Base-by-base conservation (phyloP, 306 rosid genomes). In the Cotoneaster glaucophyllus region DNA sequence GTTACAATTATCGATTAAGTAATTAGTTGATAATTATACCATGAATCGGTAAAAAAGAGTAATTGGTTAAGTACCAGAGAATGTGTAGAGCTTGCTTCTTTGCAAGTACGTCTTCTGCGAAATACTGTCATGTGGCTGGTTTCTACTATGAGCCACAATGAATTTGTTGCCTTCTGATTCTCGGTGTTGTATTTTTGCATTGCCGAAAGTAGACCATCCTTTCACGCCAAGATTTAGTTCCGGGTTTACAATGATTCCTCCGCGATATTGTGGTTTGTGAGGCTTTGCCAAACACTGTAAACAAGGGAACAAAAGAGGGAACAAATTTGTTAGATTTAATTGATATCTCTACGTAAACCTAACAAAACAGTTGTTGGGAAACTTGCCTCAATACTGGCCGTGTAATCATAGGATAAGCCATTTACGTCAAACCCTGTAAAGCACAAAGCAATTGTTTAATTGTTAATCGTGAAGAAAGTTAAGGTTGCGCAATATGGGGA, bases 161-260 rank as follows among this genome's bases (percentile, higher is more conserved):
- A 78, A 93, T 74, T 72, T 48, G 85, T 91, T 93, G 81, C 85
- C 90, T 12, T 52, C 67, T 70, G 79, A 84, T 43, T 84, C 82
- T 80, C 85, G 78, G 2, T 74, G 86, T 61, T 84, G 78, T 3
- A 91, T 73, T 65, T 15, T 84, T 74, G 96, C 86, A 0, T 52
- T 19, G 1, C 90, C 94, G 50, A 79, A 88, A 15, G 71, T 6
- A 37, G 83, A 80, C 96, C 98, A 91, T 2, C 90, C 93, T 74
- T 84, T 59, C 69, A 88, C 45, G 25, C 93, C 94, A 62, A 87
- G 43, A 4, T 90, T 86, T 21, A 93, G 65, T 37, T 93, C 91
- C 34, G 97, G 91, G 61, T 93, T 93, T 68, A 43, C 67, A 54
- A 93, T 84, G 64, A 91, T 87, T 65, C 98, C 98, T 71, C 97